Conservation (phyloP, 805 yeast genomes). For the Lachancea fermentati region DNA sequence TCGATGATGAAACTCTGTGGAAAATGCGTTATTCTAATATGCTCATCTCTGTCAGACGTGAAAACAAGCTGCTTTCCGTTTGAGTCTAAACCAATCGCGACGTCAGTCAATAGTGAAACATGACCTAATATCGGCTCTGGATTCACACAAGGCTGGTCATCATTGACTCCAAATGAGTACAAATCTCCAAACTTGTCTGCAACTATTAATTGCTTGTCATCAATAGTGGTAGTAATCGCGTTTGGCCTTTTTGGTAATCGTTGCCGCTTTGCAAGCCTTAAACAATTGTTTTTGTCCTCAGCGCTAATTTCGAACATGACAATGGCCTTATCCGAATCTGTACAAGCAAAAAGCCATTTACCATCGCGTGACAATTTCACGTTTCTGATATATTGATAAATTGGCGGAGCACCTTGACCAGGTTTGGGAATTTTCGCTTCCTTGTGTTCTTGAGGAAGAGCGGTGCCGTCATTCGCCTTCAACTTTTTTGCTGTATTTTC, state of each 20-base stretch:
- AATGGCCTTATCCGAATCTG: constrained; percentile 81
- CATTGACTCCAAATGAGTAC: constrained; percentile 49
- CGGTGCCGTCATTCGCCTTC: constrained; percentile 16
- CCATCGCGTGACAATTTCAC: constrained; percentile 51
- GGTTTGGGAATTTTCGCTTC: constrained; percentile 53
- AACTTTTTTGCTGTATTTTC: constrained; percentile 32
- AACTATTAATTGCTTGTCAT: constrained; percentile 49
- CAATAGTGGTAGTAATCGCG: constrained; percentile 56
- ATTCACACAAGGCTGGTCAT: constrained; percentile 21
- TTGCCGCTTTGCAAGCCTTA: constrained; percentile 59
- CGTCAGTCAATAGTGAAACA: constrained; percentile 91
- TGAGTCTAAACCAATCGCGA: constrained; percentile 29
- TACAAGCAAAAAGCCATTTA: constrained; percentile 54
- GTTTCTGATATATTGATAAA: constrained; percentile 62
- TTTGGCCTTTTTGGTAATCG: constrained; percentile 91
- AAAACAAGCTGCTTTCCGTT: constrained; percentile 47
- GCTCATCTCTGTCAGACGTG: constrained; percentile 94
- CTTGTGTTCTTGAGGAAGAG: constrained; percentile 19
- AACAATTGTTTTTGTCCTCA: constrained; percentile 33
- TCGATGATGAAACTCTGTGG: constrained; percentile 77
- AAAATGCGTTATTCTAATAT: constrained; percentile 73
- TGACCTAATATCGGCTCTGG: constrained; percentile 83
- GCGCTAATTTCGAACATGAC: constrained; percentile 46
- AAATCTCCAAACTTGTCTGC: constrained; percentile 98
- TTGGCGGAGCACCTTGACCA: constrained; percentile 64